Conservation (phyloP, 768 basidiomycete species). For the Tulasnella sp. region DNA sequence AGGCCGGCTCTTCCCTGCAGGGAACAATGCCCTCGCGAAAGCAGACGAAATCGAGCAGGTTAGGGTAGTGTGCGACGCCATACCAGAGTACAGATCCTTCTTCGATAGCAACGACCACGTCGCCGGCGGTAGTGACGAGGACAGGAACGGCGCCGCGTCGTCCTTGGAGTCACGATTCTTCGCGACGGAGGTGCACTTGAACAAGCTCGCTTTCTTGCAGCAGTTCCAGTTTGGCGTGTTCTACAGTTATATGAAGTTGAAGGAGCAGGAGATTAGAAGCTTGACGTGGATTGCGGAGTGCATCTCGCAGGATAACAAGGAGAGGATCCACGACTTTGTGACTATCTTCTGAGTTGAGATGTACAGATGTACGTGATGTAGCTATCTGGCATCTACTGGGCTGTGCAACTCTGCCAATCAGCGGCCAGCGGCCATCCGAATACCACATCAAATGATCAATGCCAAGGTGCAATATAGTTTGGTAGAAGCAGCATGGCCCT, state of each 20-base stretch:
- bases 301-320: conserved; percentile 92
- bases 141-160: conserved; percentile 33
- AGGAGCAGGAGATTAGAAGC: conserved; percentile 84
- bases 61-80: conserved; percentile 71
- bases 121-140: conserved; percentile 22
- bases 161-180: conserved; percentile 93
- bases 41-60: conserved; percentile 96
- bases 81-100: conserved; percentile 85
- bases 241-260: conserved; percentile 84
- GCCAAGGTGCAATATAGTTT: too few species aligned
- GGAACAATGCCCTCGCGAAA: conserved; percentile 85
- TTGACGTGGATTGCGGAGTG: conserved; percentile 95
- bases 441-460: too few species aligned
- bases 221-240: conserved; percentile 94
- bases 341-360: conserved; percentile 58
- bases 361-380: not conserved
- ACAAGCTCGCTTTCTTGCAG: conserved; percentile 91
- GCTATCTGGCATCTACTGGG: too few species aligned
- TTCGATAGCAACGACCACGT: conserved; percentile 46
- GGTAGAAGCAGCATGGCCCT: too few species aligned
- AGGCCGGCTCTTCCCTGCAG: conserved; percentile 88
- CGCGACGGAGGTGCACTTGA: conserved; percentile 81
- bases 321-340: conserved; percentile 92
- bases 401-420: too few species aligned
- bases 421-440: too few species aligned